phyloP scores from a whole-genome alignment of 1,284 basidiomycete genomes.

The Anthracocystis walkeri region DNA sequence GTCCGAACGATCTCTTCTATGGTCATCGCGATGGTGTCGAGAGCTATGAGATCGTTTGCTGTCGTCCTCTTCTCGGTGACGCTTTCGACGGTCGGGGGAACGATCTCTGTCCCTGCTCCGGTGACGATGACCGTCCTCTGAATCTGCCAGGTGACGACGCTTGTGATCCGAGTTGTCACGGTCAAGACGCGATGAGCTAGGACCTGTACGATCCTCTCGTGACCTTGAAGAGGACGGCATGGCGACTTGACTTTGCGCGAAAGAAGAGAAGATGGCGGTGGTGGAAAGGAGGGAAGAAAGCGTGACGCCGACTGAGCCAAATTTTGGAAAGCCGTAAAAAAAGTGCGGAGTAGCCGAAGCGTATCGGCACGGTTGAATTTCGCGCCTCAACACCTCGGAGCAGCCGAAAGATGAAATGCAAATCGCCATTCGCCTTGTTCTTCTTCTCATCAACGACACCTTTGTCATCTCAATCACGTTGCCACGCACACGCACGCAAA shows the following conservation, averaged over 20 bases:
- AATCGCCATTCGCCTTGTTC: slow-evolving; percentile 1
- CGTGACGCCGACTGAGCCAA: not conserved
- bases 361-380: slow-evolving; percentile 10
- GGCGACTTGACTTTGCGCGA: not conserved
- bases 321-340: slow-evolving; percentile 2
- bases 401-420: slow-evolving; percentile 2
- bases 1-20: slow-evolving; percentile 18
- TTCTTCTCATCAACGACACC: not conserved
- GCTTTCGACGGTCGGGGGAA: slow-evolving; percentile 32
- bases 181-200: slow-evolving; percentile 26
- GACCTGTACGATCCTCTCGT: slow-evolving; percentile 13
- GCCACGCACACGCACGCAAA: not conserved
- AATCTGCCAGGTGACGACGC: slow-evolving; percentile 25
- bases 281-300: not conserved
- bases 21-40: slow-evolving; percentile 17
- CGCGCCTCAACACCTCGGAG: not conserved
- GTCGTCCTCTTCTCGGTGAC: slow-evolving; percentile 27
- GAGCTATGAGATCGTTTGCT: slow-evolving; percentile 22
- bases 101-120: slow-evolving; percentile 15
- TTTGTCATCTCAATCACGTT: not conserved
- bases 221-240: slow-evolving; percentile 39
- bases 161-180: slow-evolving; percentile 22
- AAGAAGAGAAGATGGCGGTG: slow-evolving; percentile 7
- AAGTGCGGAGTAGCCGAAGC: slow-evolving; percentile 15
- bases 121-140: slow-evolving; percentile 17